Conservation (phyloP, 495 filamentous ascomycete species). For the Parmelia sp. region DNA sequence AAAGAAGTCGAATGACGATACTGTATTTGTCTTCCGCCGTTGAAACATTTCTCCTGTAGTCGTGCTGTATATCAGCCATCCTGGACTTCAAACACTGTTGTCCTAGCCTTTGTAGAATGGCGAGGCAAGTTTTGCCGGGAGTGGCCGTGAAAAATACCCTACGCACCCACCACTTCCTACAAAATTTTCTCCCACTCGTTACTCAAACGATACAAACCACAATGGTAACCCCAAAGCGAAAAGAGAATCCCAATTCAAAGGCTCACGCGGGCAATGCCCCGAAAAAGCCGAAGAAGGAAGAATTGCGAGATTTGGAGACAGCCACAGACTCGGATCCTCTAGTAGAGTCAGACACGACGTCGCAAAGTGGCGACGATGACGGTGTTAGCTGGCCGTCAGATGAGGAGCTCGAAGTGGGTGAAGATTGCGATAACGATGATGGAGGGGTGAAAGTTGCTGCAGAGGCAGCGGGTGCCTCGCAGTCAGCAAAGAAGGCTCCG, state of each 20-base stretch:
- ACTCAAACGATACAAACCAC: neutral
- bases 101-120: too few relatives aligned
- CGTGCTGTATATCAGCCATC: neutral
- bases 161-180: too few relatives aligned
- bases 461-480: slow-evolving; percentile 21
- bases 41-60: neutral
- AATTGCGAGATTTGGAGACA: slow-evolving; percentile 12
- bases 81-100: too few relatives aligned
- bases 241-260: slow-evolving; percentile 1
- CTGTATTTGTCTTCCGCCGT: neutral
- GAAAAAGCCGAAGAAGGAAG: slow-evolving; percentile 18
- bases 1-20: neutral
- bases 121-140: slow-evolving; percentile 8
- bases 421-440: slow-evolving; percentile 33
- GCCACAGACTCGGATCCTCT: slow-evolving; percentile 28
- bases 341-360: slow-evolving; percentile 27
- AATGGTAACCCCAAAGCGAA: slow-evolving; percentile 21
- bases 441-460: slow-evolving; percentile 16
- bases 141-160: slow-evolving; percentile 1
- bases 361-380: slow-evolving; percentile 26
- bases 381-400: slow-evolving; percentile 28
- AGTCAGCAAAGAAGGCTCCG: slow-evolving; percentile 30
- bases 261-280: neutral
- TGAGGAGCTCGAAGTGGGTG: slow-evolving; percentile 34
- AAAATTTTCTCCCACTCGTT: neutral